Base-by-base conservation (phyloP, 1,284 basidiomycete genomes). In the Austroboletus novae-zelandiae region DNA sequence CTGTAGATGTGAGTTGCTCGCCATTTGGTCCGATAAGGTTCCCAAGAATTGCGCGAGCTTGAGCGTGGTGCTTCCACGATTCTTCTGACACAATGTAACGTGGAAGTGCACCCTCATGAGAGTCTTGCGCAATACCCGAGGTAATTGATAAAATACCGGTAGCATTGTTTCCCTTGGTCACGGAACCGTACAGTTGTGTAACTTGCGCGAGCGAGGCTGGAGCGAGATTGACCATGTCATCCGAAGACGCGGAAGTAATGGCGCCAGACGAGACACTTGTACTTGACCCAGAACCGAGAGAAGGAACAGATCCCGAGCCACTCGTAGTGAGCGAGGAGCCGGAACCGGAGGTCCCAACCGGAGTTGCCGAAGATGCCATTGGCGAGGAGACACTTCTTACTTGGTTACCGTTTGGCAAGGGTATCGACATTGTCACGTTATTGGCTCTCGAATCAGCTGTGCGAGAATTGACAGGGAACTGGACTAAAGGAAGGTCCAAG, bases 11-110 rank as follows among this genome's bases (percentile, higher is more conserved):
- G 54, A 91, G 75, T 60, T 89, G 89, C 67, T 90, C 89, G 40
- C 87, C 89, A 57, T 90, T 89, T 0, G 87, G 89, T 17, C 88
- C 88, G 43, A 91, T 89, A 18, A 90, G 71, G 60, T 89, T 91
- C 9, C 85, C 84, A 51, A 89, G 70, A 53, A 90, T 88, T 5
- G 86, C 87, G 14, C 86, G 81, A 40, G 86, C 89, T 65, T 88
- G 87, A 4, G 82, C 83, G 51, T 89, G 85, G 59, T 90, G 86
- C 68, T 86, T 88, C 87, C 86, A 89, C 8, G 85, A 86, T 63
- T 89, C 87, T 61, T 87, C 86, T 25, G 80, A 76, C 32, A 84
- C 71, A 52, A 77, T 71, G 66, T 80, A 84, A 48, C 76, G 73
- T 45, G 79, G 73, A 15, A 74, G 69, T 51, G 65, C 53, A 44